Base-by-base conservation (phyloP, 345 rosid genomes). In the Eucalyptus polyanthemos region DNA sequence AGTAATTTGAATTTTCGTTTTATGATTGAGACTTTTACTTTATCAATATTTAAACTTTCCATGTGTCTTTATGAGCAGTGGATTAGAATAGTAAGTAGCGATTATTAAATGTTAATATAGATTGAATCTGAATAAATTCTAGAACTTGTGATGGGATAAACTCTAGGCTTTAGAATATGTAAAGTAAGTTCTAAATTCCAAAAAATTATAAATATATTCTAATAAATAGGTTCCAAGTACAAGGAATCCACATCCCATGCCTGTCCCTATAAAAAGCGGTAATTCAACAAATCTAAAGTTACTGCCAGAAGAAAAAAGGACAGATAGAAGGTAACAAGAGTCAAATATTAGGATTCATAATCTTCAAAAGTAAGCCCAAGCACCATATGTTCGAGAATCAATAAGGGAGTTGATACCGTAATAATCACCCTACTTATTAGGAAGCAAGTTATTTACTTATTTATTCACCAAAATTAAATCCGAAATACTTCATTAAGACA, bases 111-210 rank as follows among this genome's bases (percentile, higher is more conserved):
- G 34, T 34, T 34, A 53, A 53, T 53, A 53, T 7, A 53, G 1
- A 0, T 53, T 53, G 2, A 17, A 7, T 53, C 0, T 7, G 2
- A 53, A 0, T 53, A 53, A 2, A 17, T 51, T 1, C 0, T 51
- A 0, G 0, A 51, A 53, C 0, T 17, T 53, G 4, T 53, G 24
- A 7, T 53, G 1, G 2, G 9, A 53, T 51, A 17, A 0, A 4
- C 0, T 53, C 1, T 1, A 17, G 0, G 0, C 1, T 53, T 3
- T 53, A 17, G 0, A 0, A 17, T 53, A 53, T 53, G 0, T 17
- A 53, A 53, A 53, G 2, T 53, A 53, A 1, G 22, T 17, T 7
- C 0, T 1, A 53, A 7, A 53, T 53, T 17, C 0, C 1, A 53
- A 53, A 53, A 53, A 17, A 53, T 53, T 0, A 53, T 0, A 3